A percentile compares a stretch with the other conserved stretches of the same genome.
Conservation (phyloP, 2,329 filamentous ascomycete species). For the Fusarium musae region DNA sequence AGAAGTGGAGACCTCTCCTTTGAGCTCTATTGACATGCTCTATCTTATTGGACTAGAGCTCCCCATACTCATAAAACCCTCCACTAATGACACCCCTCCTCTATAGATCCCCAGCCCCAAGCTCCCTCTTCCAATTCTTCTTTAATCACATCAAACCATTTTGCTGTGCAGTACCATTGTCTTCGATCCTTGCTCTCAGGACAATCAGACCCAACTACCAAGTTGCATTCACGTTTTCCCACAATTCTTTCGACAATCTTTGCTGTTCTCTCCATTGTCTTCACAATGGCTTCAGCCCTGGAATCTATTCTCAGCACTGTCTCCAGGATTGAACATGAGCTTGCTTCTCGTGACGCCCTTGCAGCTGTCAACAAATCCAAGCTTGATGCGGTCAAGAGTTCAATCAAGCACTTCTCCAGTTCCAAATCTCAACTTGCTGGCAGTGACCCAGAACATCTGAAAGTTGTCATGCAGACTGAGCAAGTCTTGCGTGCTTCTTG, state of each 20-base stretch:
- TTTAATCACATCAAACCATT: not conserved
- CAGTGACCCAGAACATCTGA: not conserved
- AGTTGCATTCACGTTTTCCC: not conserved
- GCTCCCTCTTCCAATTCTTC: not conserved
- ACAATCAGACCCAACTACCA: not conserved
- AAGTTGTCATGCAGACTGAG: not conserved
- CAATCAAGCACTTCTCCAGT: not conserved
- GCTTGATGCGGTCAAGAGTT: not conserved
- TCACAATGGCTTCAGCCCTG: not conserved
- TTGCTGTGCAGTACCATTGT: constrained; percentile 1
- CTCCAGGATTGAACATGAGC: not conserved
- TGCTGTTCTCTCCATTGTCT: not conserved
- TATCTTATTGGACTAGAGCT: not conserved
- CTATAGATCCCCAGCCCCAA: not conserved
- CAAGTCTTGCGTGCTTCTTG: not conserved
- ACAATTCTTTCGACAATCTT: not conserved
- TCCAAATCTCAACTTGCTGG: not conserved
- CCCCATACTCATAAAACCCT: too few relatives aligned
- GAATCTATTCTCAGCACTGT: not conserved
- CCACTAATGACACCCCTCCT: constrained; percentile 2
- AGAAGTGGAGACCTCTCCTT: not conserved
- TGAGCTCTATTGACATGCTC: not conserved
- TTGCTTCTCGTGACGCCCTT: not conserved
- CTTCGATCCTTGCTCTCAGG: not conserved
- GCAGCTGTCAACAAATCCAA: not conserved